Conservation (phyloP, 1,139 yeast species). For the Casaregolazyma lundiana region DNA sequence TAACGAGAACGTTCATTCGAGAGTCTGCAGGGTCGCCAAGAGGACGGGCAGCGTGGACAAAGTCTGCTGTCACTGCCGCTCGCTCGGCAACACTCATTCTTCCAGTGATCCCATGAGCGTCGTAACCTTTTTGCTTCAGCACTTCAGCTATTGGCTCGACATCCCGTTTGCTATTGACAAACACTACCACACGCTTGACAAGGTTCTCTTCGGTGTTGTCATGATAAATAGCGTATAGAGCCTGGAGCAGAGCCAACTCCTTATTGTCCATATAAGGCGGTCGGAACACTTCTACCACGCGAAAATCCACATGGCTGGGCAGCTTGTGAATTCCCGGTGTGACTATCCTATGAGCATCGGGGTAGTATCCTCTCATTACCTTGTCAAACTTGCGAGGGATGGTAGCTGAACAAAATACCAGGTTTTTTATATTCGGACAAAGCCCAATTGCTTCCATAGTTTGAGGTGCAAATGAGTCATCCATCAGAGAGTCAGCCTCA, state of each 20-base stretch:
- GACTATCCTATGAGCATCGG: conserved; percentile 61
- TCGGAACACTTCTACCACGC: conserved; percentile 67
- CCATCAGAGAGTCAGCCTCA: conserved; percentile 93
- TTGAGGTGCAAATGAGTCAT: conserved; percentile 68
- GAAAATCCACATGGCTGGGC: conserved; percentile 68
- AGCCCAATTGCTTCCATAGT: conserved; percentile 55
- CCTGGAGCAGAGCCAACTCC: conserved; percentile 79
- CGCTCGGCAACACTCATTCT: conserved; percentile 58
- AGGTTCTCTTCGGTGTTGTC: conserved; percentile 77
- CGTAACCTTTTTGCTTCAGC: conserved; percentile 55
- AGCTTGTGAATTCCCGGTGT: conserved; percentile 82
- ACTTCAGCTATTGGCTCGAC: conserved; percentile 55
- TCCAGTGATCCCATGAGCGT: conserved; percentile 63
- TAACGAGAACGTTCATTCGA: conserved; percentile 57
- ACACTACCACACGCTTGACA: conserved; percentile 78
- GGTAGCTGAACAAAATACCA: conserved; percentile 85
- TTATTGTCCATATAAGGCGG: conserved; percentile 81
- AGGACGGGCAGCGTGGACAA: conserved; percentile 53
- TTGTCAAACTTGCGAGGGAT: conserved; percentile 74
- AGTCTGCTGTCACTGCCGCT: conserved; percentile 50
- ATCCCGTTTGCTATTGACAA: conserved; percentile 71
- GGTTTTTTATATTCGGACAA: conserved; percentile 53
- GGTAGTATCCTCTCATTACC: conserved; percentile 57
- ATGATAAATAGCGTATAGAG: conserved; percentile 74
- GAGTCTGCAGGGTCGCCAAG: conserved; percentile 23